phyloP scores from a whole-genome alignment of 75 land plant genomes.

The Selaginella tamariscina region DNA sequence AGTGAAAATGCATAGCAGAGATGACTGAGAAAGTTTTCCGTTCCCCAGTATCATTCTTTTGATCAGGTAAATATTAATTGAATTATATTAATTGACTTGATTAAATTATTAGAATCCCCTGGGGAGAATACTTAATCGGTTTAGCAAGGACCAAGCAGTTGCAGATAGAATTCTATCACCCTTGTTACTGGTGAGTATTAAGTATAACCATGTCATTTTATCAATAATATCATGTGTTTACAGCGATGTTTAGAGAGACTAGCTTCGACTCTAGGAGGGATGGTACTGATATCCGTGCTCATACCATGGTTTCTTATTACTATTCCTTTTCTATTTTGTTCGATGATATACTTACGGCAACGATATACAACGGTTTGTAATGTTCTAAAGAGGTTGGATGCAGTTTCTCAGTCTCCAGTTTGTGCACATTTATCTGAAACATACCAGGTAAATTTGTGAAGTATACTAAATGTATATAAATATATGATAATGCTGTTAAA shows the following conservation, averaged over 20 bases:
- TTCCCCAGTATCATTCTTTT: slow-evolving; percentile 24
- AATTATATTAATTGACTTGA: neutral
- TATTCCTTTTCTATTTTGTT: slow-evolving; percentile 17
- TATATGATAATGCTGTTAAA: too few species aligned
- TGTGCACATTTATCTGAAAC: slow-evolving; percentile 27
- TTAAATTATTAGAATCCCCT: slow-evolving; percentile 17
- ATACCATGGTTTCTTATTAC: slow-evolving; percentile 26
- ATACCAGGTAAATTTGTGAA: slow-evolving; percentile 17
- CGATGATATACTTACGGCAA: slow-evolving; percentile 16
- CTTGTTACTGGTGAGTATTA: slow-evolving; percentile 15
- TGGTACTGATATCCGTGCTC: slow-evolving; percentile 16
- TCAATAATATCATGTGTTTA: too few species aligned
- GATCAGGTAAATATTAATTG: slow-evolving; percentile 18
- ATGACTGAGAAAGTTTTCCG: slow-evolving; percentile 30
- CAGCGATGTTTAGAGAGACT: slow-evolving; percentile 20
- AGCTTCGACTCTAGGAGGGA: slow-evolving; percentile 15
- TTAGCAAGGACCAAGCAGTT: slow-evolving; percentile 27
- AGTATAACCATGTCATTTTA: too few species aligned
- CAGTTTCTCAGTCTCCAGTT: slow-evolving; percentile 23
- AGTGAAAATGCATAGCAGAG: slow-evolving; percentile 18
- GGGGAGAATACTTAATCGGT: slow-evolving; percentile 29
- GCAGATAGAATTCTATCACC: slow-evolving; percentile 22
- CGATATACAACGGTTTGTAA: slow-evolving; percentile 21
- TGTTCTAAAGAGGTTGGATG: slow-evolving; percentile 25
- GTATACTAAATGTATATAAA: too few species aligned